These are phyloP conservation scores for Melanogaster broomeanus DNA, from an alignment of 768 basidiomycete genomes.

Conservation along the genomic window DNA sequence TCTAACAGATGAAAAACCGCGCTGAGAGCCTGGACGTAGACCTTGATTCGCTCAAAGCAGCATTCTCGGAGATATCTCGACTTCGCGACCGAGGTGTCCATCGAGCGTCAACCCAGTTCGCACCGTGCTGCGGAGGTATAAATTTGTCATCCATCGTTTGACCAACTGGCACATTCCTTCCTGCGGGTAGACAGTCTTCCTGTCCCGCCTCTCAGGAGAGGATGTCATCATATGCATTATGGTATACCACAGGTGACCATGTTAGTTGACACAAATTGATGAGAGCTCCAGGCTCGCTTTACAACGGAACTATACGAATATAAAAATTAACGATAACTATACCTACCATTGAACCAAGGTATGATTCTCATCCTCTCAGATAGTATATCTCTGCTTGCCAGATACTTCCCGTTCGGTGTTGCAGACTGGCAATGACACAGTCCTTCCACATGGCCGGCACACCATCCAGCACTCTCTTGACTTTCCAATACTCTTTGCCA, in stretches of 20 bases:
- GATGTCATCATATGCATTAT: no score
- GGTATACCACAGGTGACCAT: background rate
- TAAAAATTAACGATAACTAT: slow-evolving; percentile 4
- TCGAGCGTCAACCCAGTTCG: slow-evolving; percentile 37
- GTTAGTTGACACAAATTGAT: background rate
- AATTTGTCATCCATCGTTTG: background rate
- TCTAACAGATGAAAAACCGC: slow-evolving; percentile 78
- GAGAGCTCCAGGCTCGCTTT: slow-evolving; percentile 17
- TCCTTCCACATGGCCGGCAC: slow-evolving; percentile 27
- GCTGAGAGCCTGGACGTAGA: slow-evolving; percentile 86
- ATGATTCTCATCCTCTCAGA: slow-evolving; percentile 10
- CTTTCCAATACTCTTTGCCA: slow-evolving; percentile 40
- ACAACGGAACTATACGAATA: slow-evolving; percentile 7
- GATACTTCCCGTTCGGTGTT: slow-evolving; percentile 40
- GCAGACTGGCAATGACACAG: slow-evolving; percentile 39
- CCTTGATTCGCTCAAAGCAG: slow-evolving; percentile 75
- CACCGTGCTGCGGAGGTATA: background rate
- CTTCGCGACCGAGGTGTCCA: slow-evolving; percentile 67
- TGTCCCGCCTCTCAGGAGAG: no score
- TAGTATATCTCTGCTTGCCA: slow-evolving; percentile 48
- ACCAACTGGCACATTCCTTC: no score
- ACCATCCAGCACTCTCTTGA: slow-evolving; percentile 25
- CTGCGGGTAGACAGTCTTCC: no score
- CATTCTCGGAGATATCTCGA: slow-evolving; percentile 86
- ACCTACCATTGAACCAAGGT: background rate